A percentile compares a stretch with the other conserved stretches of the same genome.
Conservation (phyloP, 2,329 filamentous ascomycete species). For the Keithomyces neogunnii region DNA sequence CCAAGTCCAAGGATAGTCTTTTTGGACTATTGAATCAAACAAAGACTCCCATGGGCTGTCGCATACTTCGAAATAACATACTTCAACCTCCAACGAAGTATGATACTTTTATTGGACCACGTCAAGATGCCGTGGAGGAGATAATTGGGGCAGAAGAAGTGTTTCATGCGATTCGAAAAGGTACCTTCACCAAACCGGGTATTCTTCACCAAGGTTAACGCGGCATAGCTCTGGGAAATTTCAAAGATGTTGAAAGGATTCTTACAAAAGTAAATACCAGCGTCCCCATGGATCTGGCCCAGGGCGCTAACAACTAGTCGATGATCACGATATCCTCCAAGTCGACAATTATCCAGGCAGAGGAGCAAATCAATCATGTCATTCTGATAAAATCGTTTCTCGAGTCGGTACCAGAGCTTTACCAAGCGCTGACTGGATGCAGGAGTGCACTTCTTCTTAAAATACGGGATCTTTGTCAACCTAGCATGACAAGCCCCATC, state of each 20-base stretch:
- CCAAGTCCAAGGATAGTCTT: constrained; percentile 72
- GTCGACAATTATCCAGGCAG: constrained; percentile 57
- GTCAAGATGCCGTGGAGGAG: constrained; percentile 80
- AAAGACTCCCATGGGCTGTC: constrained; percentile 76
- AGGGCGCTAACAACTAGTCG: constrained; percentile 26
- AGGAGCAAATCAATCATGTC: constrained; percentile 78
- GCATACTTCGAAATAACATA: constrained; percentile 76
- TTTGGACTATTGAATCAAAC: constrained; percentile 83
- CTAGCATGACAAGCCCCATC: constrained; percentile 51
- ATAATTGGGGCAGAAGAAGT: constrained; percentile 75
- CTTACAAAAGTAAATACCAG: constrained; percentile 54
- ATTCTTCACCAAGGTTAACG: not conserved
- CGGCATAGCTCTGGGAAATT: constrained; percentile 56
- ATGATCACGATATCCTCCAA: constrained; percentile 69
- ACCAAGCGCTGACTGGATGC: constrained; percentile 57
- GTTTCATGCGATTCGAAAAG: constrained; percentile 67
- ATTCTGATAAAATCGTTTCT: constrained; percentile 82
- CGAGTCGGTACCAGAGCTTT: constrained; percentile 56
- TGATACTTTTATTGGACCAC: constrained; percentile 54
- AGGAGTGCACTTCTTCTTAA: constrained; percentile 55
- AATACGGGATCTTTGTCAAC: constrained; percentile 62
- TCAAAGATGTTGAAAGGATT: constrained; percentile 72
- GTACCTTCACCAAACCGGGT: constrained; percentile 28
- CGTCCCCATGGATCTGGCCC: not conserved
- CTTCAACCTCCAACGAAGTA: constrained; percentile 75